Evolutionary conservation across 2,329 filamentous ascomycete species (phyloP).

Genomic region (Helotiales sp.): DNA sequence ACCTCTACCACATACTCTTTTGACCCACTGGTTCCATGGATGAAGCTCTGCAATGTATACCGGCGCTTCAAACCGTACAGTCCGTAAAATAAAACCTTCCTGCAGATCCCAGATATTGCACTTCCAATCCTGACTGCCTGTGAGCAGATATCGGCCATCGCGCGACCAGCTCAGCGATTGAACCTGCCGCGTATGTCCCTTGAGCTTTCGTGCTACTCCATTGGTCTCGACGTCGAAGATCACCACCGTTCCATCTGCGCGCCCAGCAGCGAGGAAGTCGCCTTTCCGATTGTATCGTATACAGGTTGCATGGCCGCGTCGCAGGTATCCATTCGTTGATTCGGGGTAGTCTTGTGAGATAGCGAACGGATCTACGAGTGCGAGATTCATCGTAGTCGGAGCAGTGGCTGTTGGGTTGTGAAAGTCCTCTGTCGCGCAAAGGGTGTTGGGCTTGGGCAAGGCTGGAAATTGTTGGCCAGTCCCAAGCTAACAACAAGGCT

Average conservation of each 20-base stretch:
- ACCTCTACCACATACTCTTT: neutral
- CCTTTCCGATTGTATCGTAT: constrained; percentile 91
- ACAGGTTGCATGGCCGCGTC: constrained; percentile 69
- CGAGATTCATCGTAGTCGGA: constrained; percentile 65
- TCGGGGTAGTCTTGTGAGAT: constrained; percentile 85
- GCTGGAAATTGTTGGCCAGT: neutral
- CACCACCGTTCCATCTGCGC: constrained; percentile 91
- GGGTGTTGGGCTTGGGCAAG: neutral
- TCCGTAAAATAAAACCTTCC: constrained; percentile 72
- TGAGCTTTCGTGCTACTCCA: constrained; percentile 91
- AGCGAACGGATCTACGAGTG: constrained; percentile 73
- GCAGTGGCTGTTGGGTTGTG: neutral
- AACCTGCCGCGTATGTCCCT: constrained; percentile 91
- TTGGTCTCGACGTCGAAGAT: constrained; percentile 98
- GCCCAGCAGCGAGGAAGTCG: constrained; percentile 91
- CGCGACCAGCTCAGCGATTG: constrained; percentile 95
- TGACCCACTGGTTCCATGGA: constrained; percentile 79
- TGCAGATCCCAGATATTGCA: constrained; percentile 92
- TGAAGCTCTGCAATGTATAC: constrained; percentile 97
- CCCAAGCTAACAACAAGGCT: neutral
- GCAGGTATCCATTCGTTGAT: constrained; percentile 84
- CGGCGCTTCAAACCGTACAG: constrained; percentile 88
- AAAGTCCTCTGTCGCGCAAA: neutral
- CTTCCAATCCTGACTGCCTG: constrained; percentile 95
- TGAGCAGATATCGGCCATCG: constrained; percentile 88